These are phyloP conservation scores for Lactarius akahatsu DNA, from an alignment of 768 basidiomycete genomes.

Conservation along the genomic window DNA sequence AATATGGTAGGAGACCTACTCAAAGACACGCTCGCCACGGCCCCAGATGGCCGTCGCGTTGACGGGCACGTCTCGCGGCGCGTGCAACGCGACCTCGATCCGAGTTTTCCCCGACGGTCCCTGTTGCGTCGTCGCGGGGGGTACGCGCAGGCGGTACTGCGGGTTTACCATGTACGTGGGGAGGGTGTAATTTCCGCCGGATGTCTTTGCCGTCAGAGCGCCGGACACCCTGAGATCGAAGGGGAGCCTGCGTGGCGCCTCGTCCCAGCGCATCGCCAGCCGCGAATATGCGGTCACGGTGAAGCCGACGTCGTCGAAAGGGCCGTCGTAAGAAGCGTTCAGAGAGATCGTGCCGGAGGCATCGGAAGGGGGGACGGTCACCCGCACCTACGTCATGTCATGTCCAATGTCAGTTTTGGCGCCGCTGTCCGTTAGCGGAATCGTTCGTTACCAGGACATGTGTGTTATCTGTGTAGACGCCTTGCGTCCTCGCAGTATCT, in stretches of 20 bases:
- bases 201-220: conserved; percentile 61
- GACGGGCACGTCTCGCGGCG: conserved; percentile 64
- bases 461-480: conserved; percentile 28
- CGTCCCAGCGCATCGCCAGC: conserved; percentile 33
- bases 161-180: conserved; percentile 90
- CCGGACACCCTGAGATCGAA: conserved; percentile 46
- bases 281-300: conserved; percentile 62
- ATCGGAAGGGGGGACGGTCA: conserved; percentile 18
- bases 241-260: conserved; percentile 25
- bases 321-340: conserved; percentile 68
- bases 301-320: conserved; percentile 58
- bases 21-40: conserved; percentile 66
- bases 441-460: conserved; percentile 22
- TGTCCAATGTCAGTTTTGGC: conserved; percentile 1
- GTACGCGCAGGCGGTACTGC: conserved; percentile 72
- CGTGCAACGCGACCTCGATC: conserved; percentile 49
- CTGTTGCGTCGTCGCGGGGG: conserved; percentile 32
- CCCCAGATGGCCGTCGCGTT: conserved; percentile 77
- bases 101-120: conserved; percentile 38
- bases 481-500: conserved; percentile 17
- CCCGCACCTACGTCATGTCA: conserved; percentile 26
- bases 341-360: conserved; percentile 47
- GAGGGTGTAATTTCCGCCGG: conserved; percentile 80
- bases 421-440: too few relatives aligned
- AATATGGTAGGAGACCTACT: conserved; percentile 43